Evolutionary conservation across 805 yeast genomes (phyloP), one percentile per base, ranked within the genome.

Genomic region (Wickerhamiella domercqiae): DNA sequence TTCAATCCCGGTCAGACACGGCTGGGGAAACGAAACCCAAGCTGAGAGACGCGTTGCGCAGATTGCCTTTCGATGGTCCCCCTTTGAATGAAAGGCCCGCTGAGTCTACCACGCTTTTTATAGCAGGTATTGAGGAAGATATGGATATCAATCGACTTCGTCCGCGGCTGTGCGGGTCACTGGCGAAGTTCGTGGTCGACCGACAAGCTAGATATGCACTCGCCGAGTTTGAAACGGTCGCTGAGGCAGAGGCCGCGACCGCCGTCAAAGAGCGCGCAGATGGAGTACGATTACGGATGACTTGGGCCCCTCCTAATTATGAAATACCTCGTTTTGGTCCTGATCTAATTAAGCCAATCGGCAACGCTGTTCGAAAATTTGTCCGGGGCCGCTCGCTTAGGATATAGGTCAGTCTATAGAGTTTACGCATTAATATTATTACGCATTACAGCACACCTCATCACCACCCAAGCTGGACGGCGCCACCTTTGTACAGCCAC

Each of bases 41-140:
- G 26, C 13, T 30, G 19, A 7, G 21, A 14, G 16, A 15, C 5
- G 16, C 21, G 19, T 6, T 30, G 11, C 14, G 13, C 7, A 7
- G 21, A 7, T 16, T 30, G 5, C 33, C 33, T 13, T 18, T 30
- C n/a, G n/a, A 15, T 30, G 33, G 33, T 5, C 5, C 7, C 5
- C 33, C 33, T 30, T 21, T 30, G 5, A 15, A 21, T 3, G 31
- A 24, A 9, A 24, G 37, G 2, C 70, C 76, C 0, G 56, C 57
- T 24, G 66, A 67, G 37, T 41, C 50, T 3, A 47, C 55, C 0
- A 67, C 84, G 0, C 68, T 83, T 37, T 83, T 84, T 52, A 51
- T 84, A 15, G 80, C 75, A 56, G 94, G 94, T 1, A 62, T 82
- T 15, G 75, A 69, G 41, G 70, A 71, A 3, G 72, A 73, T 13